Base-by-base conservation (phyloP, 2,329 filamentous ascomycete species). In the Paracorniculantispora psalliotae region DNA sequence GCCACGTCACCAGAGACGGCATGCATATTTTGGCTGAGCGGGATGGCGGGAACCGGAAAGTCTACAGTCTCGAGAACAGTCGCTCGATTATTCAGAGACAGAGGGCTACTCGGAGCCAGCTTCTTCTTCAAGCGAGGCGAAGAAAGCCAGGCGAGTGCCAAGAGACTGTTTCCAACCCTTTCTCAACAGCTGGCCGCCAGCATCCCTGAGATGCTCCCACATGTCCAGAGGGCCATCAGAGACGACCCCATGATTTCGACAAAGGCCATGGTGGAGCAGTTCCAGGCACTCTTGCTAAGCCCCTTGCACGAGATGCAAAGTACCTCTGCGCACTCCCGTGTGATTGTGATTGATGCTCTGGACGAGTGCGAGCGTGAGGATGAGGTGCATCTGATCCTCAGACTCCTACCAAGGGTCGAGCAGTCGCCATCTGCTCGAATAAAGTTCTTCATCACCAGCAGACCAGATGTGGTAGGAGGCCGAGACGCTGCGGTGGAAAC, bases 381-480 rank as follows among this genome's bases (percentile, higher is more conserved):
- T 2, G 49, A 53, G 7, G 23, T 56, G 1, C 21, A 35, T 1
- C 52, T 21, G 15, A 4, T 55, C 2, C 9, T 55, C 23, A 64
- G 65, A 9, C 49, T 51, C 5, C 9, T 44, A 0, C 53, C 62
- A 2, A 13, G 49, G 26, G 62, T 35, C 60, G 72, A 56, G 30
- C 66, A 15, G n/a, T n/a, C n/a, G n/a, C n/a, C n/a, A n/a, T n/a
- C n/a, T 51, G 50, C 46, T 8, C 47, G 76, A 8, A 69, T 66
- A 51, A 55, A 37, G 33, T 15, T 75, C 1, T 76, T 79, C 28
- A n/a, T 79, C 0, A 79, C 76, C 0, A 79, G 75, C 46, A 67
- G 77, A 12, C 77, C 76, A 0, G 72, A 79, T 23, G 56, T 75
- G n/a, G n/a, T n/a, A n/a, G n/a, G n/a, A n/a, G n/a, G n/a, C n/a